phyloP scores from a whole-genome alignment of 441 rosid species.

The Gossypium laxum region DNA sequence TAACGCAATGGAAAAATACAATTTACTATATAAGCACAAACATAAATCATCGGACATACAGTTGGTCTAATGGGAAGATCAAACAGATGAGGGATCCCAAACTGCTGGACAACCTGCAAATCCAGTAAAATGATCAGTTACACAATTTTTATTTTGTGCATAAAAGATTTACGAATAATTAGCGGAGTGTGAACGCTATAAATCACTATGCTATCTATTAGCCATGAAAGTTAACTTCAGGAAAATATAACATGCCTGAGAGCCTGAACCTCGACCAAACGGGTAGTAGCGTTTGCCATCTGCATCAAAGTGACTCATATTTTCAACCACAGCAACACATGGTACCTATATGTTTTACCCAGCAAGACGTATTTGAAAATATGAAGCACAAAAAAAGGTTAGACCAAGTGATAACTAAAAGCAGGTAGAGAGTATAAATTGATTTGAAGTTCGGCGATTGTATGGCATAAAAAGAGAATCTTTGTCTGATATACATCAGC shows the following conservation, averaged over 20 bases:
- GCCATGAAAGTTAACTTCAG: constrained; percentile 3
- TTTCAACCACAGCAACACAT: constrained; percentile 89
- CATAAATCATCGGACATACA: constrained; percentile 31
- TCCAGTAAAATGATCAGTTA: constrained; percentile 14
- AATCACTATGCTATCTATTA: neutral
- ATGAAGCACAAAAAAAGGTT: constrained; percentile 3
- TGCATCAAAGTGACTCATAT: constrained; percentile 93
- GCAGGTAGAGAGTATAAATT: neutral
- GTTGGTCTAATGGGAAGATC: constrained; percentile 91
- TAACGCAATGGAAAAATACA: neutral
- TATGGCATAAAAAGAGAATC: neutral
- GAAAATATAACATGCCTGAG: constrained; percentile 49
- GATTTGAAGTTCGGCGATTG: neutral
- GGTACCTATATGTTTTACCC: constrained; percentile 52
- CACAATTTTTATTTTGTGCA: neutral
- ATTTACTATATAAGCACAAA: neutral
- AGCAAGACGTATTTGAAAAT: constrained; percentile 4
- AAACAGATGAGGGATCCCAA: constrained; percentile 90
- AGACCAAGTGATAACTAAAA: neutral
- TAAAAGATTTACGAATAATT: neutral
- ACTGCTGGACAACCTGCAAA: constrained; percentile 82
- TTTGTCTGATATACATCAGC: neutral
- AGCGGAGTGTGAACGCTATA: neutral
- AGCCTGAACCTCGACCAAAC: constrained; percentile 90
- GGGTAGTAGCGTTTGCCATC: constrained; percentile 94